A percentile compares a stretch with the other conserved stretches of the same genome.
phyloP scores from a whole-genome alignment of 1,139 yeast genomes.

The Candida labiduridarum region DNA sequence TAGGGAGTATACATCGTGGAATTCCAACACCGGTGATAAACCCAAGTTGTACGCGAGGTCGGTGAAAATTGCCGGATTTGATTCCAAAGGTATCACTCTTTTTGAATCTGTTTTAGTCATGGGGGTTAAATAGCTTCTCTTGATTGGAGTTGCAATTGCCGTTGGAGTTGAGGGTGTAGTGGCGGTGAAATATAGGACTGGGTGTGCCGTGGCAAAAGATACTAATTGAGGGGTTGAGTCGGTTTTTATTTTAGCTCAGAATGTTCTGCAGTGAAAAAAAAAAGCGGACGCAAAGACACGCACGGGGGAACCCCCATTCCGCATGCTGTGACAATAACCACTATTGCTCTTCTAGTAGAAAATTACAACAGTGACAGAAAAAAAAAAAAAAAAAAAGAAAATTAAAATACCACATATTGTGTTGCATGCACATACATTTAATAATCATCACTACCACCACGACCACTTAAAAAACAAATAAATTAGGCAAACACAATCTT shows the following conservation, averaged over 20 bases:
- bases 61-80: conserved; percentile 87
- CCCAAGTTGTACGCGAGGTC: conserved; percentile 71
- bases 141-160: too few species aligned
- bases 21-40: conserved; percentile 57
- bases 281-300: not conserved
- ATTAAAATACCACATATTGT: too few species aligned
- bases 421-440: too few species aligned
- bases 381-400: too few species aligned
- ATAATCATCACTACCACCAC: too few species aligned
- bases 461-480: too few species aligned
- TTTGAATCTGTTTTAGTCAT: conserved; percentile 11
- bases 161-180: not conserved
- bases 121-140: too few species aligned
- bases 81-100: conserved; percentile 80
- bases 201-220: not conserved
- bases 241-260: not conserved
- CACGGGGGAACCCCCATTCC: too few species aligned
- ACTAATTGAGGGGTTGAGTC: not conserved
- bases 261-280: not conserved
- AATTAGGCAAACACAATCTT: too few species aligned
- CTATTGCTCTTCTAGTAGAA: too few species aligned
- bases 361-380: too few species aligned
- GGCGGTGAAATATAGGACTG: not conserved
- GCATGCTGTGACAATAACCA: too few species aligned
- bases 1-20: conserved; percentile 82